Conservation (phyloP, 1,139 yeast genomes). For the Blastobotrys capitulatus region DNA sequence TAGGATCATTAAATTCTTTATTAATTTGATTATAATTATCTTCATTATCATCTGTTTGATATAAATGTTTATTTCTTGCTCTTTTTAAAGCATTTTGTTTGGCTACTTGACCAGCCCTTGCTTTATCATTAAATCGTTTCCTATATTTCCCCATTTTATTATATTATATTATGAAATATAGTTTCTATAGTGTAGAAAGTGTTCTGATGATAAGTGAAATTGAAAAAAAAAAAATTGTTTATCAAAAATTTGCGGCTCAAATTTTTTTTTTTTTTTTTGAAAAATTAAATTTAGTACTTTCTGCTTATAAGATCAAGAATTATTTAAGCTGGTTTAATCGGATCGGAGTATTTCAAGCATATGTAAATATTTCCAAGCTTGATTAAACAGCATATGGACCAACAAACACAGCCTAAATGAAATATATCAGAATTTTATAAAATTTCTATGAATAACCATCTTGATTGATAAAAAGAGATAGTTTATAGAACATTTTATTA, state of each 20-base stretch:
- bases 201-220: background rate
- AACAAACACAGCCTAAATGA: too few relatives aligned
- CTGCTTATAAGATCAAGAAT: too few relatives aligned
- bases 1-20: background rate
- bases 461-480: too few relatives aligned
- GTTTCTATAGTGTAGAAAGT: too few relatives aligned
- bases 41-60: slow-evolving; percentile 14
- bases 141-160: slow-evolving; percentile 70
- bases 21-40: background rate
- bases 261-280: slow-evolving; percentile 1
- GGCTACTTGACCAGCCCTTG: slow-evolving; percentile 78
- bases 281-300: too few relatives aligned
- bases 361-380: too few relatives aligned
- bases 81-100: slow-evolving; percentile 66
- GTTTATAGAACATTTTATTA: too few relatives aligned
- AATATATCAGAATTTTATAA: too few relatives aligned
- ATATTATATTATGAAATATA: background rate
- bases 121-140: slow-evolving; percentile 77
- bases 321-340: too few relatives aligned
- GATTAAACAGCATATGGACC: too few relatives aligned
- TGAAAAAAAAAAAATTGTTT: background rate
- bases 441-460: too few relatives aligned
- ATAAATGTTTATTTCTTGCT: slow-evolving; percentile 51
- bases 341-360: too few relatives aligned
- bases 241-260: background rate